Evolutionary conservation across 148 eudicot species (phyloP).

Genomic region (Chenopodium quinoa): DNA sequence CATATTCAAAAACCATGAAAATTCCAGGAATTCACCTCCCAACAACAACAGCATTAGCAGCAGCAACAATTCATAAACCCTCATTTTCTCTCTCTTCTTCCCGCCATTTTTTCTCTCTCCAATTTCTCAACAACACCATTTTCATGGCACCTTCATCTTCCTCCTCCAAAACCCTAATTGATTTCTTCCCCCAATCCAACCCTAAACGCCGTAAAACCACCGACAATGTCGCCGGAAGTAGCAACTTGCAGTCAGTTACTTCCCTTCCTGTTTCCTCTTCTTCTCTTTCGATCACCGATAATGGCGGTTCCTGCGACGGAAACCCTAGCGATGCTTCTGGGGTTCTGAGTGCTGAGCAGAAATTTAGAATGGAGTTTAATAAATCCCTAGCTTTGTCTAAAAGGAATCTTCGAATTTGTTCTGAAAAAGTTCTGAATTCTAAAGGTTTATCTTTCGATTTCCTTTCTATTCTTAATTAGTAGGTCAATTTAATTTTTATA

Average conservation of each 20-base stretch:
- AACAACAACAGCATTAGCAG: not conserved
- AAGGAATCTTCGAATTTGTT: conserved; percentile 54
- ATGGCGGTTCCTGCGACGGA: not conserved
- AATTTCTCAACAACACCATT: not conserved
- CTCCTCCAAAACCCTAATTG: conserved; percentile 66
- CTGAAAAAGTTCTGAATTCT: conserved; percentile 41
- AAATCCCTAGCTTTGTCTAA: conserved; percentile 53
- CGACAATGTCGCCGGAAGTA: not conserved
- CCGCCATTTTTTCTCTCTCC: not conserved
- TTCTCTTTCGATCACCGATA: conserved; percentile 4
- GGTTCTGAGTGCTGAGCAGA: conserved; percentile 48
- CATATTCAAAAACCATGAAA: not conserved
- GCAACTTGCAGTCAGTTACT: not conserved
- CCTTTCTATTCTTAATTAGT: not conserved
- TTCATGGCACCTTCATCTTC: conserved; percentile 21
- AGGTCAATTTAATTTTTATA: not conserved
- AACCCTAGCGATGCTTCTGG: conserved; percentile 17
- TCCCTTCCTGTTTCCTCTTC: conserved; percentile 13
- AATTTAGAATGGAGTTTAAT: conserved; percentile 52
- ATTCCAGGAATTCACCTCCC: not conserved
- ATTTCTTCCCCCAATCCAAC: conserved; percentile 53
- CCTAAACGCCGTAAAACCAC: conserved; percentile 60
- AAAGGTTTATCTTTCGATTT: conserved; percentile 34
- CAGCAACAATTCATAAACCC: not conserved
- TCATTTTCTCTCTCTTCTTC: conserved; percentile 16